These are phyloP conservation scores for Hysterium pulicare DNA, from an alignment of 2,329 filamentous ascomycete genomes.

Conservation along the genomic window DNA sequence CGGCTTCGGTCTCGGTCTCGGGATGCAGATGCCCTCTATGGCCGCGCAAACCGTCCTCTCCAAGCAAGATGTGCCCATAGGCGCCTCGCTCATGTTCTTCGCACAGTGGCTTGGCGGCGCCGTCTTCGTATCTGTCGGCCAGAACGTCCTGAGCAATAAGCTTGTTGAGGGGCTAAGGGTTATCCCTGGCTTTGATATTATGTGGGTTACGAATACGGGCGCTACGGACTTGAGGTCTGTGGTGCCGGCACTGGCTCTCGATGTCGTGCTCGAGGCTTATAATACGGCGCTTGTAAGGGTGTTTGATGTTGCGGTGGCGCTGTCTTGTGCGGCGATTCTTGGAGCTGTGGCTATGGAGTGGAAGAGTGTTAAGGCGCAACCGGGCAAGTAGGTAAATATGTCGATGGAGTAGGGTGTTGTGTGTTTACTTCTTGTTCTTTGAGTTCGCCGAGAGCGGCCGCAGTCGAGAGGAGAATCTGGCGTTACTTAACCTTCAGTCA, in stretches of 20 bases:
- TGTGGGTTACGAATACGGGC: conserved; percentile 15
- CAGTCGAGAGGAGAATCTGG: too few relatives aligned
- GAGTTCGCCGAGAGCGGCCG: too few relatives aligned
- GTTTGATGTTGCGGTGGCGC: conserved; percentile 55
- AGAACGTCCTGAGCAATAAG: conserved; percentile 33
- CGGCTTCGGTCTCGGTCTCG: conserved; percentile 39
- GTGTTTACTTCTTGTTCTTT: too few relatives aligned
- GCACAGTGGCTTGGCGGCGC: conserved; percentile 45
- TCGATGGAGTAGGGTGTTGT: too few relatives aligned
- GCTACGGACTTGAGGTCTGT: conserved; percentile 12
- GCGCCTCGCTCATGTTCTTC: conserved; percentile 39
- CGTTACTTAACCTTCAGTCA: too few relatives aligned
- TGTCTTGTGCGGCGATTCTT: conserved; percentile 50
- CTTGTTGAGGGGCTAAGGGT: conserved; percentile 17
- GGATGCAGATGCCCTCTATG: conserved; percentile 41
- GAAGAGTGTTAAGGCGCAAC: conserved; percentile 59
- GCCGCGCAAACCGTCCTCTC: conserved; percentile 40
- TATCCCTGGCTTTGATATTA: conserved; percentile 16
- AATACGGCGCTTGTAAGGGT: conserved; percentile 47
- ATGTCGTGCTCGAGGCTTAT: not conserved
- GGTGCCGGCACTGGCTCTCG: conserved; percentile 8
- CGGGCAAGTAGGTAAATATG: too few relatives aligned
- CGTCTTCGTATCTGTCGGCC: conserved; percentile 44
- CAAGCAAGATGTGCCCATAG: conserved; percentile 34
- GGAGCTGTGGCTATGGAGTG: conserved; percentile 56